Percentiles rank a stretch among this genome's conserved stretches.
Conservation (phyloP, 306 rosid genomes). For the Dalbergia oliveri region DNA sequence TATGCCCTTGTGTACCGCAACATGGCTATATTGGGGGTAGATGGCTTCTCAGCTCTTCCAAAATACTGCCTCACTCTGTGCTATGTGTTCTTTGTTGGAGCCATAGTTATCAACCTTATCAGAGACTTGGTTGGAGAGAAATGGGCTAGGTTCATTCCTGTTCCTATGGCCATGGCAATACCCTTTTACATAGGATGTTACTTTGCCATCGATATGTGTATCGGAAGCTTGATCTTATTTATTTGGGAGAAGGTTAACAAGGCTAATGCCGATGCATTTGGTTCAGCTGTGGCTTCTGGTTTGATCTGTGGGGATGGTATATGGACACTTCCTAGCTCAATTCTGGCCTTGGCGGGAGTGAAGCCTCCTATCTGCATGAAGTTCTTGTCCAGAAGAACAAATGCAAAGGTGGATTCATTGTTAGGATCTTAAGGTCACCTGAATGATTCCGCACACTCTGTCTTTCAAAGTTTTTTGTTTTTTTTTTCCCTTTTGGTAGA, state of each 20-base stretch:
- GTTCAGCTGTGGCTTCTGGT: conserved; percentile 63
- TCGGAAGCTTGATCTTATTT: conserved; percentile 59
- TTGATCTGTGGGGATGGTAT: conserved; percentile 70
- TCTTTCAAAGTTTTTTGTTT: no score
- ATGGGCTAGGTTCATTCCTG: conserved; percentile 52
- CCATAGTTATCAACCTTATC: conserved; percentile 46
- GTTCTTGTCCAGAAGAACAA: conserved; percentile 51
- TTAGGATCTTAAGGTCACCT: conserved; percentile 40
- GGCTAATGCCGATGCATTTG: conserved; percentile 54
- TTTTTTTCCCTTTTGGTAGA: no score
- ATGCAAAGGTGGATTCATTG: conserved; percentile 51
- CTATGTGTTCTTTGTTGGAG: conserved; percentile 42
- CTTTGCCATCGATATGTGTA: conserved; percentile 62
- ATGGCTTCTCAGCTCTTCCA: conserved; percentile 58
- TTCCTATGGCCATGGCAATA: conserved; percentile 70
- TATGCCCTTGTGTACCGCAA: conserved; percentile 58
- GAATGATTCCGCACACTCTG: neutral
- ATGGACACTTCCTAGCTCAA: conserved; percentile 64
- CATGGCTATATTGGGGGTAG: conserved; percentile 57
- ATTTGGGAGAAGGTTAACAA: conserved; percentile 55
- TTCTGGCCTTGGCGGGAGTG: conserved; percentile 57
- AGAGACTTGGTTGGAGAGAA: conserved; percentile 50
- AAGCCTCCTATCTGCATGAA: conserved; percentile 66
- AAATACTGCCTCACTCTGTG: conserved; percentile 54
- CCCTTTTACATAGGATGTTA: conserved; percentile 63